Evolutionary conservation across 805 yeast species (phyloP).

Genomic region (Jamesozyma piceae): DNA sequence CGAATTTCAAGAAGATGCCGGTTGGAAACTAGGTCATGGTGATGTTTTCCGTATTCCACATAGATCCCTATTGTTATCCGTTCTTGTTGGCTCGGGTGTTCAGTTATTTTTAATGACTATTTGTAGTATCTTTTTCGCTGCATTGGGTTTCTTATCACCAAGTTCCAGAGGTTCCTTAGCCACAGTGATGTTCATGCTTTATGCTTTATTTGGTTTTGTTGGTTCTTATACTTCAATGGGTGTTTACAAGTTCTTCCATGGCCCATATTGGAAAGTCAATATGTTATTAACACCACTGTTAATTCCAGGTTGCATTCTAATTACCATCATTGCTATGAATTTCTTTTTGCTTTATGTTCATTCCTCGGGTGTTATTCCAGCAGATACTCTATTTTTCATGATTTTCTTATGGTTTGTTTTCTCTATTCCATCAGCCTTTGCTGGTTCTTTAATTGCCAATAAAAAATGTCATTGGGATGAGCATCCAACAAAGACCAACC

Average conservation of each 20-base stretch:
- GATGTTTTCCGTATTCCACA: slow-evolving; percentile 86
- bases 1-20: slow-evolving; percentile 84
- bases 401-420: slow-evolving; percentile 76
- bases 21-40: slow-evolving; percentile 95
- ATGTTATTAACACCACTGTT: slow-evolving; percentile 71
- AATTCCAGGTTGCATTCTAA: slow-evolving; percentile 74
- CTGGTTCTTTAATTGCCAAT: slow-evolving; percentile 74
- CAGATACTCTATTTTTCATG: slow-evolving; percentile 78
- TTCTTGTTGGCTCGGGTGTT: slow-evolving; percentile 78
- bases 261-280: slow-evolving; percentile 83
- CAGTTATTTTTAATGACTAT: slow-evolving; percentile 73
- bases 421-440: slow-evolving; percentile 73
- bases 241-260: slow-evolving; percentile 81
- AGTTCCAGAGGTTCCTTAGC: slow-evolving; percentile 89
- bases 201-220: slow-evolving; percentile 67
- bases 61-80: slow-evolving; percentile 60
- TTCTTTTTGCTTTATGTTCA: slow-evolving; percentile 67
- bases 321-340: slow-evolving; percentile 59
- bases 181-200: slow-evolving; percentile 79
- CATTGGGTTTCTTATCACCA: slow-evolving; percentile 84
- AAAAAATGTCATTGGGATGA: slow-evolving; percentile 47
- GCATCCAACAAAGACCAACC: slow-evolving; percentile 81
- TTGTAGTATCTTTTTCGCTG: slow-evolving; percentile 69
- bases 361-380: slow-evolving; percentile 92
- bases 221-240: slow-evolving; percentile 86